Base-by-base conservation (phyloP, 768 basidiomycete species). In the Mycena haematopus region DNA sequence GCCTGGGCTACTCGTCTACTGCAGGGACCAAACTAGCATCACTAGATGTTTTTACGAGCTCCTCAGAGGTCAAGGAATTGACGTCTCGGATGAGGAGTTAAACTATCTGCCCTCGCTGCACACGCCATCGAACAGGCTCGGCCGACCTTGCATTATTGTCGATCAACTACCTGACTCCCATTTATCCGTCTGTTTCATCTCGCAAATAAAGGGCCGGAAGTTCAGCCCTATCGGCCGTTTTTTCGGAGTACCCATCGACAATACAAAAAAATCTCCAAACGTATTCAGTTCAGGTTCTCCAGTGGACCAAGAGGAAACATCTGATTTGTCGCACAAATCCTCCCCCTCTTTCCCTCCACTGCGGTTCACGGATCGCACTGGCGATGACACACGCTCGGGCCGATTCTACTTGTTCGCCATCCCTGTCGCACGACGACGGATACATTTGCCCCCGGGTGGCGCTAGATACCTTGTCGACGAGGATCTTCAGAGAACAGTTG, bases 61-160 rank as follows among this genome's bases (percentile, higher is more conserved):
- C 21, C 58, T 64, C 19, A 7, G 15, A 22, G 24, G 13, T 19
- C 57, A 40, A 11, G 63, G 63, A 10, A 21, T 44, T 27, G 7
- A 31, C 19, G 52, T 64, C 42, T 44, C 31, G 10, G 4, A 25
- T 1, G 53, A 44, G 17, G 63, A 64, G 40, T 31, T 29, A 6
- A 5, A 29, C 17, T 58, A 31, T 49, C 27, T 59, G n/a, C 15
- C 14, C 6, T 25, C 47, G 13, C 19, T 58, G 13, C 29, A 31
- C 21, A 8, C 36, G 33, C 6, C 35, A 42, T 29, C 35, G 8
- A 31, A 49, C n/a, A 35, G 1, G 6, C 35, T 63, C n/a, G 63
- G 57, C 29, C 57, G 63, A 24, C 63, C 63, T 5, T 64, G 63
- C 57, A 59, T 64, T 29, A 46, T 64, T 42, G 57, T 64, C 14